These are phyloP conservation scores for Aureobasidium sp. DNA, from an alignment of 2,329 filamentous ascomycete genomes.

Conservation along the genomic window DNA sequence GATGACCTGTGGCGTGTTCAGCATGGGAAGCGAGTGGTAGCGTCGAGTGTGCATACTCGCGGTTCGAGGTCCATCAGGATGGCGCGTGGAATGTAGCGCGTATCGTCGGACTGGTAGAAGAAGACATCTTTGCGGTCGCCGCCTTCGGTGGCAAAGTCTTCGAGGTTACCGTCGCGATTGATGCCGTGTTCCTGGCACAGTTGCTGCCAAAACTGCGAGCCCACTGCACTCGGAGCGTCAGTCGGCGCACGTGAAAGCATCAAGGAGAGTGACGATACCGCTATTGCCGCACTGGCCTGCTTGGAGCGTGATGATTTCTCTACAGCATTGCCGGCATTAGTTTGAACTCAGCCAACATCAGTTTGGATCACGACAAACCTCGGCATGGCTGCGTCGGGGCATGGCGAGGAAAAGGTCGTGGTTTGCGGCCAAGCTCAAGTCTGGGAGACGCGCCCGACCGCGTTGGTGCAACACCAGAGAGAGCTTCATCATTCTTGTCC, in stretches of 20 bases:
- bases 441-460: constrained; percentile 5
- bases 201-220: constrained; percentile 98
- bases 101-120: constrained; percentile 99
- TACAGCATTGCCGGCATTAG: constrained; percentile 30
- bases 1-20: constrained; percentile 53
- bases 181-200: constrained; percentile 97
- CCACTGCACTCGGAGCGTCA: constrained; percentile 51
- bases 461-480: neutral
- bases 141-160: constrained; percentile 95
- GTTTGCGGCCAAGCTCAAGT: neutral
- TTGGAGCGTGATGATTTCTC: constrained; percentile 98
- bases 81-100: constrained; percentile 90
- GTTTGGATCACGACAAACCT: neutral
- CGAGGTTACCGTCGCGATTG: constrained; percentile 91
- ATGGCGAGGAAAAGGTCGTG: neutral
- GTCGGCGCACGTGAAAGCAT: constrained; percentile 13
- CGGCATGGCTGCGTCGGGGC: constrained; percentile 6
- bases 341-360: neutral
- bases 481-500: too few species aligned
- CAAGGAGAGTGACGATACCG: constrained; percentile 57
- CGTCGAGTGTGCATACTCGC: constrained; percentile 45
- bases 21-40: neutral
- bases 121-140: constrained; percentile 98
- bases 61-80: constrained; percentile 95
- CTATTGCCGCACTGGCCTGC: constrained; percentile 99